Evolutionary conservation across 208 protist species (phyloP).

Genomic region (Novymonas esmeraldas): DNA sequence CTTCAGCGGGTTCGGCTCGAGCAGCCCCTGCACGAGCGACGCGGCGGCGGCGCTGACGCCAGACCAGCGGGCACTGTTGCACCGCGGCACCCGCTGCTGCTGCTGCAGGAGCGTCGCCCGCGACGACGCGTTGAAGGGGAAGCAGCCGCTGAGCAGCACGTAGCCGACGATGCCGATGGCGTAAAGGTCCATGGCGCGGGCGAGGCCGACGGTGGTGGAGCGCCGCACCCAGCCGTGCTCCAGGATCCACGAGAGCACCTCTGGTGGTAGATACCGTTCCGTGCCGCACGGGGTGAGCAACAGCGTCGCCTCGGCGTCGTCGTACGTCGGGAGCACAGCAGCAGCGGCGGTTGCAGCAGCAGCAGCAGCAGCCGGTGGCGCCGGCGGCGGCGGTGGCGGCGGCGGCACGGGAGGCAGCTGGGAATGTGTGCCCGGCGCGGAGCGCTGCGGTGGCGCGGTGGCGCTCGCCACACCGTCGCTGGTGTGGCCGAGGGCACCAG

Average conservation of each 20-base stretch:
- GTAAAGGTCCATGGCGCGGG: constrained; percentile 75
- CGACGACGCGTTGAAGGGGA: constrained; percentile 77
- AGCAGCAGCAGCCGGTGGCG: neutral
- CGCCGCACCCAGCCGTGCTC: constrained; percentile 45
- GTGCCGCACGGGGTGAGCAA: constrained; percentile 78
- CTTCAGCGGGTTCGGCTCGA: constrained; percentile 61
- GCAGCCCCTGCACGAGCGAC: constrained; percentile 65
- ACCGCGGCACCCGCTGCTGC: constrained; percentile 66
- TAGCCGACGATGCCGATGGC: constrained; percentile 78
- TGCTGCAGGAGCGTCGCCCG: constrained; percentile 64
- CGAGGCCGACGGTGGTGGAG: constrained; percentile 46
- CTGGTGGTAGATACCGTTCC: constrained; percentile 78
- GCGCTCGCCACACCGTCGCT: neutral
- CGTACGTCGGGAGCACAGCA: neutral
- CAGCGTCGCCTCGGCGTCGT: constrained; percentile 43
- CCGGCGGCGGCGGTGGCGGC: neutral
- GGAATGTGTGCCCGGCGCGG: neutral
- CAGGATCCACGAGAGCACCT: constrained; percentile 76
- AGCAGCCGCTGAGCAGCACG: constrained; percentile 83
- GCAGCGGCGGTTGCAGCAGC: neutral
- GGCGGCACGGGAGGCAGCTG: neutral
- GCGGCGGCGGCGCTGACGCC: constrained; percentile 65
- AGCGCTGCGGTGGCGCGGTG: neutral
- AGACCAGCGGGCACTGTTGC: constrained; percentile 64
- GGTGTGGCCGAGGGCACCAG: neutral